Evolutionary conservation across 2,329 filamentous ascomycete species (phyloP).

Genomic region (Zalaria obscura): DNA sequence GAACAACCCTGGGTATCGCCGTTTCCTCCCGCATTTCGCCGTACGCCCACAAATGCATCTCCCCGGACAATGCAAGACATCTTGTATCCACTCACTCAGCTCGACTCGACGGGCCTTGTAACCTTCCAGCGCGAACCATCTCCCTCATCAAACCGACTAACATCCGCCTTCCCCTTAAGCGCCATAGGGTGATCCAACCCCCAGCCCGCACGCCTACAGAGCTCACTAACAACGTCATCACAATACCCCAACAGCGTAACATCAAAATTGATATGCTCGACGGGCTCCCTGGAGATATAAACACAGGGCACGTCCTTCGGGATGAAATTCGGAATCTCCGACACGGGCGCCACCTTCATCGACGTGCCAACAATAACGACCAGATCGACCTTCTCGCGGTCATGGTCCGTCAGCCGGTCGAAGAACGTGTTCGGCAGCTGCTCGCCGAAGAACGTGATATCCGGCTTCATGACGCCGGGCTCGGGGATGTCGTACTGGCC

Average conservation of each 20-base stretch:
- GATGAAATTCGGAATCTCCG: conserved; percentile 48
- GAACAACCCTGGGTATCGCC: too few relatives aligned
- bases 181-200: conserved; percentile 29
- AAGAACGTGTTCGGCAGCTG: conserved; percentile 74
- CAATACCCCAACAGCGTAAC: conserved; percentile 93
- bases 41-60: too few relatives aligned
- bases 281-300: conserved; percentile 39
- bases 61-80: too few relatives aligned
- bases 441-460: conserved; percentile 97
- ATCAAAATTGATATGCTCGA: conserved; percentile 86
- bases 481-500: conserved; percentile 51
- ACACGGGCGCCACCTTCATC: conserved; percentile 89
- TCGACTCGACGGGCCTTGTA: too few relatives aligned
- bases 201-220: conserved; percentile 75
- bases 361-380: conserved; percentile 94
- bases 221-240: conserved; percentile 76
- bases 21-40: too few relatives aligned
- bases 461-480: conserved; percentile 82
- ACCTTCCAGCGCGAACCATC: too few relatives aligned
- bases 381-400: conserved; percentile 68
- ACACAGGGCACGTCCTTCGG: conserved; percentile 18
- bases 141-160: too few relatives aligned
- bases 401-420: conserved; percentile 63
- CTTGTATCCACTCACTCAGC: too few relatives aligned
- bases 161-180: not conserved